Conservation (phyloP, 805 yeast genomes). For the Myxozyma mucilagina region DNA sequence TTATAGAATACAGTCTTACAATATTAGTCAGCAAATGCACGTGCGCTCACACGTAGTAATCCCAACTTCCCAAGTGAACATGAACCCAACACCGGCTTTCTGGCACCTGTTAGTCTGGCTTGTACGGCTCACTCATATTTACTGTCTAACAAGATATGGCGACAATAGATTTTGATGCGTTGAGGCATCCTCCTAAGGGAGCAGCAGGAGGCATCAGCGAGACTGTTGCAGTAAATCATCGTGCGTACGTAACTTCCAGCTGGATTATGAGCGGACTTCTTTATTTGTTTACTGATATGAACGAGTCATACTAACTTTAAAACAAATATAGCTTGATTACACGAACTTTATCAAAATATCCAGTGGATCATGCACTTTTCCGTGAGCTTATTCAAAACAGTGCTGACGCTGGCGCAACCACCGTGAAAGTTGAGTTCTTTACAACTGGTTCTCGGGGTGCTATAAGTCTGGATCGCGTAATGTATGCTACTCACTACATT, state of each 20-base stretch:
- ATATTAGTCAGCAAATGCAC: no score
- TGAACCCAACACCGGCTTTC: no score
- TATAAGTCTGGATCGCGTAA: conserved; percentile 25
- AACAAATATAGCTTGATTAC: conserved; percentile 39
- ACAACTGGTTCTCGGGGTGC: conserved; percentile 23
- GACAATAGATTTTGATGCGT: conserved; percentile 21
- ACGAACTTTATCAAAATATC: conserved; percentile 46
- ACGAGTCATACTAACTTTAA: not conserved
- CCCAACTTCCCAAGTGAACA: no score
- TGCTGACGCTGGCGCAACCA: conserved; percentile 44
- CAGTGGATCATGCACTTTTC: conserved; percentile 46
- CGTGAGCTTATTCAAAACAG: conserved; percentile 46
- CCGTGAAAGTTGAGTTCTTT: conserved; percentile 39
- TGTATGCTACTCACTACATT: conserved; percentile 4
- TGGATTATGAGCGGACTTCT: not conserved
- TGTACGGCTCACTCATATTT: not conserved
- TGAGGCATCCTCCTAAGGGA: conserved; percentile 19
- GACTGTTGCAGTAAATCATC: conserved; percentile 45
- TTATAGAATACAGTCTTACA: no score
- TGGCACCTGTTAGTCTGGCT: no score
- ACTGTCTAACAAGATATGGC: not conserved
- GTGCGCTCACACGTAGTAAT: no score
- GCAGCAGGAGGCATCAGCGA: conserved; percentile 21
- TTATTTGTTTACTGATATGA: not conserved
- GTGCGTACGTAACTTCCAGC: conserved; percentile 37